These are phyloP conservation scores for Xanthoconium purpureum DNA, from an alignment of 768 basidiomycete genomes.

Conservation along the genomic window DNA sequence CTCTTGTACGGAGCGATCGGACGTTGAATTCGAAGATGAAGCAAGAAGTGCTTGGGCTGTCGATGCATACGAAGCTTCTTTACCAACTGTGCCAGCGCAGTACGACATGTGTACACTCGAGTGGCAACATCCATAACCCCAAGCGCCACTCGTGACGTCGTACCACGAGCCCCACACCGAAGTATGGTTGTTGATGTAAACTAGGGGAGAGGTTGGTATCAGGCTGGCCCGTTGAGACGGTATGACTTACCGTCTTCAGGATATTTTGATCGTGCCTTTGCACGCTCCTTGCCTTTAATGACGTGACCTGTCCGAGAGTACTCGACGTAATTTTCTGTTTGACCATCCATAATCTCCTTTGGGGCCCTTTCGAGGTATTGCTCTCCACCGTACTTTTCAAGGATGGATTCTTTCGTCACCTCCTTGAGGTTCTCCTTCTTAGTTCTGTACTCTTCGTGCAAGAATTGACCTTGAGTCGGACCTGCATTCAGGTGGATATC, in stretches of 20 bases:
- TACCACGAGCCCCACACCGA: constrained; percentile 99
- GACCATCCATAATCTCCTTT: constrained; percentile 88
- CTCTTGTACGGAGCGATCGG: constrained; percentile 32
- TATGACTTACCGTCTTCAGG: constrained; percentile 81
- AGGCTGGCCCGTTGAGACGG: background rate
- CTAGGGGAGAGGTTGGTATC: constrained; percentile 38
- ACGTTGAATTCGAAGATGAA: constrained; percentile 31
- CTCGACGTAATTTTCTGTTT: constrained; percentile 97
- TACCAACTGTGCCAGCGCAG: constrained; percentile 85
- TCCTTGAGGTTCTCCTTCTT: constrained; percentile 93
- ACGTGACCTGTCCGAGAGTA: constrained; percentile 91
- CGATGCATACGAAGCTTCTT: constrained; percentile 72
- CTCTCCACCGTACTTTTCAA: constrained; percentile 92
- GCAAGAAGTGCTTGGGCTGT: constrained; percentile 66
- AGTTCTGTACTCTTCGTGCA: constrained; percentile 86
- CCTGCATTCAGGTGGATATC: constrained; percentile 95
- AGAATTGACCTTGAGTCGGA: constrained; percentile 90
- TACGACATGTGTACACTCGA: constrained; percentile 83
- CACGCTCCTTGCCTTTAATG: constrained; percentile 87
- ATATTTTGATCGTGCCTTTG: constrained; percentile 88
- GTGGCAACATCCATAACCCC: constrained; percentile 97
- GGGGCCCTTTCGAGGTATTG: constrained; percentile 88
- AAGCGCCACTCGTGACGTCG: constrained; percentile 59
- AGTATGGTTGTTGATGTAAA: constrained; percentile 89
- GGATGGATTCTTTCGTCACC: constrained; percentile 81